A percentile compares a stretch with the other conserved stretches of the same genome.
phyloP scores from a whole-genome alignment of 2,329 filamentous ascomycete genomes.

The Massarina eburnea region DNA sequence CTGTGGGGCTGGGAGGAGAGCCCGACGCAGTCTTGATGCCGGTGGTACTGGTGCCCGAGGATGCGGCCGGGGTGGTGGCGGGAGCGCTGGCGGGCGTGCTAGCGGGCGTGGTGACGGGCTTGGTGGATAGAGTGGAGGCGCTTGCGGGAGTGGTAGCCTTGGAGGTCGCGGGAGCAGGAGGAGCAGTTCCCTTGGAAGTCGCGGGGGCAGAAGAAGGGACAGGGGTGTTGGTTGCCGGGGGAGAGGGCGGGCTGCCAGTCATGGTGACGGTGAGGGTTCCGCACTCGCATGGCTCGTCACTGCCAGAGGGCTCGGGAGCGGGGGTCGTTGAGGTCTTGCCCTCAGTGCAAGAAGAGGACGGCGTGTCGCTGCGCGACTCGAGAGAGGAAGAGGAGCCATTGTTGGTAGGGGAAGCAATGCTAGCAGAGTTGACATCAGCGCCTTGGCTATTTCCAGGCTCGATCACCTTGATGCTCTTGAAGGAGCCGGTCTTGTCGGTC shows the following conservation, averaged over 20 bases:
- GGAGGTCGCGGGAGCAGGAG: background rate
- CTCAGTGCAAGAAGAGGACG: conserved; percentile 6
- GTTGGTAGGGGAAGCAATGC: conserved; percentile 25
- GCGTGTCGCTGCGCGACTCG: background rate
- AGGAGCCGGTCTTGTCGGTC: conserved; percentile 51
- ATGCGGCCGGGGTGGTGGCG: conserved; percentile 17
- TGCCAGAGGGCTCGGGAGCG: background rate
- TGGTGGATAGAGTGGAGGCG: conserved; percentile 4
- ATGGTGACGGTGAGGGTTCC: conserved; percentile 20
- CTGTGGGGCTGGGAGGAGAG: conserved; percentile 24
- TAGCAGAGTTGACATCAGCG: conserved; percentile 27
- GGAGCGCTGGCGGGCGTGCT: conserved; percentile 7
- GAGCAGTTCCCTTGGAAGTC: background rate
- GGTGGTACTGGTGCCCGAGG: conserved; percentile 23
- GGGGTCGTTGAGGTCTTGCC: conserved; percentile 9
- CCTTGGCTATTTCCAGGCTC: conserved; percentile 37
- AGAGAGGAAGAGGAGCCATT: background rate
- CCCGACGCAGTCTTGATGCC: conserved; percentile 32
- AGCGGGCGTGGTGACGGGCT: conserved; percentile 16
- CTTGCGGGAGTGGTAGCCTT: background rate
- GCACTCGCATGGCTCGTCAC: conserved; percentile 12
- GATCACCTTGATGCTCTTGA: conserved; percentile 51
- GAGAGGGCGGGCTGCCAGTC: conserved; percentile 14
- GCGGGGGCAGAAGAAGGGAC: background rate
- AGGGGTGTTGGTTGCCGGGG: conserved; percentile 1